Evolutionary conservation across 164 flowering plant species (phyloP), one percentile per base, ranked within the genome.

Genomic region (Santalum album): DNA sequence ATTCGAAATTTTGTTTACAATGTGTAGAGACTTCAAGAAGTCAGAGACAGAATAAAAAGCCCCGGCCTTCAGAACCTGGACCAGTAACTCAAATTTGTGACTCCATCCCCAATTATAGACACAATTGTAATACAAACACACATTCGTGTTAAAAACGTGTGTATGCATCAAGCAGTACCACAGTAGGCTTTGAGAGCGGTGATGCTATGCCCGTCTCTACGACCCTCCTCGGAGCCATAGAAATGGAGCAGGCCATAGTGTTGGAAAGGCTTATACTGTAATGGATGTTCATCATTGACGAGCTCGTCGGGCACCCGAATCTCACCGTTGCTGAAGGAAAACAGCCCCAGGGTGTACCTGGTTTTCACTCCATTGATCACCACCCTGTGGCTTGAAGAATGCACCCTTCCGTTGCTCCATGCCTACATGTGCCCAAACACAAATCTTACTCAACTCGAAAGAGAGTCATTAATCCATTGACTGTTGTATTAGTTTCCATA

Each of bases 331-430:
- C 29, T 34, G 47, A 61, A 65, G 17, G 72, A 53, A 52, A 75
- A 69, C 23, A 58, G 55, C 1, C 64, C 74, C 1, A 69, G 36
- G 0, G 74, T 58, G 65, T 73, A 71, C 43, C 81, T 63, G 2
- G 56, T 34, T 54, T 57, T 63, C 5, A 54, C 51, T 25, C 59
- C 67, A 12, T 49, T 61, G 57, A 76, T 55, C 6, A 56, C 60
- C 1, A 73, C 78, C 42, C 67, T 27, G 45, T 76, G 81, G 14
- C 19, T 32, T 0, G 72, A 65, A 20, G 78, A 68, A n/a, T 58
- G 52, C 16, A 76, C 57, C 43, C 68, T 58, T 14, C 65, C 67
- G 42, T 78, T 78, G 63, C 79, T 75, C 79, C 79, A 78, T 36
- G 72, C 82, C 79, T 78, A n/a, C 14, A 7, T 29, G 9, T 29